These are phyloP conservation scores for Lathyrus oleraceus DNA, from an alignment of 306 rosid genomes.

Conservation along the genomic window DNA sequence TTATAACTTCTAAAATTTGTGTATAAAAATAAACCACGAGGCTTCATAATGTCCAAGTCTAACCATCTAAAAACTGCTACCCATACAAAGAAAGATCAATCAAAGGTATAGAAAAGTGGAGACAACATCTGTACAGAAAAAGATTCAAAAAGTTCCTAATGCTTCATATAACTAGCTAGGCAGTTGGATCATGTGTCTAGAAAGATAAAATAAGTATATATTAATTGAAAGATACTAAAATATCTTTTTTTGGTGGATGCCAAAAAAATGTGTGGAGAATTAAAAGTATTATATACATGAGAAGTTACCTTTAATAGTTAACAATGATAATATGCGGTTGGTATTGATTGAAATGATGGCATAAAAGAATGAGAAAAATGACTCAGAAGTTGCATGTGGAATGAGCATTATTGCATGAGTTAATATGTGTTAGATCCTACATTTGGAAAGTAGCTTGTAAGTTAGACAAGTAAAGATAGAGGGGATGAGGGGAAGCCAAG, in stretches of 20 bases:
- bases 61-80: neutral
- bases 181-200: neutral
- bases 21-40: no score
- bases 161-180: neutral
- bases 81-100: neutral
- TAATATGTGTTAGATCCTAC: constrained; percentile 42
- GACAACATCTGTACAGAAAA: neutral
- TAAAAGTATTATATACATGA: neutral
- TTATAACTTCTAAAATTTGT: no score
- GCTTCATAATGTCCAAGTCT: neutral
- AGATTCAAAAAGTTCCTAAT: neutral
- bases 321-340: constrained; percentile 32
- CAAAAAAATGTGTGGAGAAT: neutral
- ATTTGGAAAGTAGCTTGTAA: constrained; percentile 55
- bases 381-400: constrained; percentile 50
- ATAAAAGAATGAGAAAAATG: constrained; percentile 41
- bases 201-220: neutral
- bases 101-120: neutral
- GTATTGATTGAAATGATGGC: constrained; percentile 44
- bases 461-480: constrained; percentile 45
- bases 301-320: constrained; percentile 28
- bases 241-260: constrained; percentile 2
- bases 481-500: constrained; percentile 40
- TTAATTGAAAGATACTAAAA: neutral
- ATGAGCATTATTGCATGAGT: constrained; percentile 50